These are phyloP conservation scores for Hibiscus trionum DNA, from an alignment of 345 rosid genomes.

Conservation along the genomic window DNA sequence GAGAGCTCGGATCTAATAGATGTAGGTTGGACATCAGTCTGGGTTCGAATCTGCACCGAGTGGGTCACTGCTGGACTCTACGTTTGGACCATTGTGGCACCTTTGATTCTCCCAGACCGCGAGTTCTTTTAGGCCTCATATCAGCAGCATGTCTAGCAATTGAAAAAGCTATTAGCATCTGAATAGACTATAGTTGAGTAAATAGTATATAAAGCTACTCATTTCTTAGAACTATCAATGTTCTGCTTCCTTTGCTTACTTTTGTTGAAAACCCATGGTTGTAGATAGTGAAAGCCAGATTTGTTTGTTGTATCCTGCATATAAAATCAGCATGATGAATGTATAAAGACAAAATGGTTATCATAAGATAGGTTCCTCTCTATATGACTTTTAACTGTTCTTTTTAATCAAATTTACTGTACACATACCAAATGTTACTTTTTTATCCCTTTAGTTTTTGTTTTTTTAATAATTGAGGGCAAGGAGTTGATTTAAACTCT, in stretches of 20 bases:
- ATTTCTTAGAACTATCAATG: background rate
- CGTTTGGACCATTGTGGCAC: constrained; percentile 72
- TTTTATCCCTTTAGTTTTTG: no score
- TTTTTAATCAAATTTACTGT: no score
- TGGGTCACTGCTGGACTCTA: constrained; percentile 80
- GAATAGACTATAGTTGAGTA: background rate
- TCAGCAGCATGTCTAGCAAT: background rate
- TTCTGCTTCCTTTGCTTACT: no score
- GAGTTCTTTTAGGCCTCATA: constrained; percentile 44
- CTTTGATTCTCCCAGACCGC: constrained; percentile 53
- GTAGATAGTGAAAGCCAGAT: background rate
- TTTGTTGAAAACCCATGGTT: background rate
- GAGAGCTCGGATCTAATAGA: constrained; percentile 72
- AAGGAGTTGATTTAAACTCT: no score
- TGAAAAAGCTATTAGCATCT: background rate
- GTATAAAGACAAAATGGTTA: background rate
- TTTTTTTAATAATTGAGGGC: no score
- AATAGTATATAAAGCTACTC: background rate
- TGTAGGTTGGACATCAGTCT: constrained; percentile 96
- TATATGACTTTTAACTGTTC: no score
- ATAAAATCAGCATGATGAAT: background rate
- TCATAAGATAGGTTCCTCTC: no score
- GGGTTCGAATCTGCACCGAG: constrained; percentile 88
- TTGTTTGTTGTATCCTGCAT: background rate
- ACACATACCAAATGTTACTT: no score